Conservation (phyloP, 2,329 filamentous ascomycete species). For the Gliomastix tumulicola region DNA sequence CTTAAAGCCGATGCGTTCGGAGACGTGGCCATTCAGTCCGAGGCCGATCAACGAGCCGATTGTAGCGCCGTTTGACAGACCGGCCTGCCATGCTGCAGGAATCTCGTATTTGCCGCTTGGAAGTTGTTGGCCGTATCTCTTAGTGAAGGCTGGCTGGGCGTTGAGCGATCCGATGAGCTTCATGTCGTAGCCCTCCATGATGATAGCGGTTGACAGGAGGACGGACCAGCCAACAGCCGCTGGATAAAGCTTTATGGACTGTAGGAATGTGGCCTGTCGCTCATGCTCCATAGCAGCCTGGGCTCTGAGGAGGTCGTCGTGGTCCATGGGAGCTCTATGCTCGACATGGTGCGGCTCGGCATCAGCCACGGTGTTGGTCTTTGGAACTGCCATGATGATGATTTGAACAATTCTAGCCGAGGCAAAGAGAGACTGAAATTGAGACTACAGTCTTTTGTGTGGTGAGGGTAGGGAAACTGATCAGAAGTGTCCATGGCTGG, state of each 20-base stretch:
- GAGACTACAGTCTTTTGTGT: too few species aligned
- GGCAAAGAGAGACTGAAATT: too few species aligned
- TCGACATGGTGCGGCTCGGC: too few species aligned
- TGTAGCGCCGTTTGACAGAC: constrained; percentile 37
- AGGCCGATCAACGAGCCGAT: constrained; percentile 44
- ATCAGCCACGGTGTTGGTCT: too few species aligned
- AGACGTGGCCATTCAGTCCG: constrained; percentile 38
- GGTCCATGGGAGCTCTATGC: too few species aligned
- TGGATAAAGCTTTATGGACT: constrained; percentile 13
- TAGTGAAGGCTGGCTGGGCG: constrained; percentile 29
- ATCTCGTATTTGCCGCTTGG: constrained; percentile 34
- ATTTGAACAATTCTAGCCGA: too few species aligned
- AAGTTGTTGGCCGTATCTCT: constrained; percentile 27
- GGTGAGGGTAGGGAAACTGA: too few species aligned
- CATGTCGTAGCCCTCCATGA: constrained; percentile 34
- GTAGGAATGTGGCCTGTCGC: constrained; percentile 11
- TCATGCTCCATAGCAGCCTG: constrained; percentile 10
- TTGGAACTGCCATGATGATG: too few species aligned
- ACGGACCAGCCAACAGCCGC: constrained; percentile 26
- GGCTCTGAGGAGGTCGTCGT: too few species aligned
- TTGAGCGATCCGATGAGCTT: constrained; percentile 31
- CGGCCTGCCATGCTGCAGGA: constrained; percentile 44
- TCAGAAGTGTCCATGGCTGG: too few species aligned
- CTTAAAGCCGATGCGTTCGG: constrained; percentile 37
- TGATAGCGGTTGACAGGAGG: constrained; percentile 25